These are phyloP conservation scores for Aspergillus piperis DNA, from an alignment of 2,329 filamentous ascomycete genomes.

Conservation along the genomic window DNA sequence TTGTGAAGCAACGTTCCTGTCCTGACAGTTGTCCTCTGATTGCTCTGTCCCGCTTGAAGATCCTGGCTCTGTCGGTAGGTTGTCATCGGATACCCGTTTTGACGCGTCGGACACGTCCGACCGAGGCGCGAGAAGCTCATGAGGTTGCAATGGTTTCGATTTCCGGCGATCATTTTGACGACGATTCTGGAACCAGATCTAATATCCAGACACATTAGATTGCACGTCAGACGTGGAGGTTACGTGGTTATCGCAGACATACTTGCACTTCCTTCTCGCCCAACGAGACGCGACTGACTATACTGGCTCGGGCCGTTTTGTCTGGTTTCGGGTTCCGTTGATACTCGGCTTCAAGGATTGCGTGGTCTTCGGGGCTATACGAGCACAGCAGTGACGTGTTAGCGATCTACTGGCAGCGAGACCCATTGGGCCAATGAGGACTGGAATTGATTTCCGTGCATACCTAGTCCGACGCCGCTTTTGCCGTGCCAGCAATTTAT, in stretches of 20 bases:
- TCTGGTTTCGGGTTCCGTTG: constrained; percentile 84
- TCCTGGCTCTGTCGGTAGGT: constrained; percentile 28
- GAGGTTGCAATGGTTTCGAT: constrained; percentile 76
- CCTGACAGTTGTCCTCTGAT: constrained; percentile 24
- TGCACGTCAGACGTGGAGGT: not conserved
- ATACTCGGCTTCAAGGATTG: constrained; percentile 83
- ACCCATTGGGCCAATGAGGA: not conserved
- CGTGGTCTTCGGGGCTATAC: constrained; percentile 79
- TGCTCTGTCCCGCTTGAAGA: constrained; percentile 34
- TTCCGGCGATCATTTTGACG: constrained; percentile 90
- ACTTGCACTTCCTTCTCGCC: constrained; percentile 98
- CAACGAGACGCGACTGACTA: constrained; percentile 81
- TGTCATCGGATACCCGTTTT: constrained; percentile 34
- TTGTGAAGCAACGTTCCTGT: constrained; percentile 20
- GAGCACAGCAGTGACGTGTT: constrained; percentile 1
- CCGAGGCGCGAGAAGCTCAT: constrained; percentile 63
- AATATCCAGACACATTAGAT: not conserved
- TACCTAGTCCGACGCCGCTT: constrained; percentile 65
- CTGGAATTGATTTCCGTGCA: constrained; percentile 17
- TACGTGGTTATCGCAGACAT: constrained; percentile 36
- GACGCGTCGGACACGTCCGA: constrained; percentile 30
- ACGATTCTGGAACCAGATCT: constrained; percentile 99
- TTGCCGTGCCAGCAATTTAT: constrained; percentile 61
- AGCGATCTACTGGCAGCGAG: constrained; percentile 9
- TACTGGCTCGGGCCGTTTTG: constrained; percentile 79